Evolutionary conservation across 352 stramenopile species (phyloP), one percentile per base, ranked within the genome.

Genomic region (Pythium vanterpoolii): DNA sequence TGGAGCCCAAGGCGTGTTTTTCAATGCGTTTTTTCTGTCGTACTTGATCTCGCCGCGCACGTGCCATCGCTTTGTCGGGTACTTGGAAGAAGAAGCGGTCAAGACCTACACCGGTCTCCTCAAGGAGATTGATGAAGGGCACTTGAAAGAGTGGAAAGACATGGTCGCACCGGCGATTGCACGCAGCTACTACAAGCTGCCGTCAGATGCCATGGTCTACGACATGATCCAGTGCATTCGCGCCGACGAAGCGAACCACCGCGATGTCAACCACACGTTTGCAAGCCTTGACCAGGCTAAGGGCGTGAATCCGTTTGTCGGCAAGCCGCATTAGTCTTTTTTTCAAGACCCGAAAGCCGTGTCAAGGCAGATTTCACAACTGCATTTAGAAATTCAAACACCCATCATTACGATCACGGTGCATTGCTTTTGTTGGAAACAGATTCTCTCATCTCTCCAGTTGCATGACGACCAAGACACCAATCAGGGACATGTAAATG

Each of bases 21-120:
- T 90, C 60, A 87, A 78, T 28, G 60, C 68, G 11, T 98, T 96
- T 65, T 81, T 92, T 48, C 2, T 90, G 31, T 74, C 83, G 1
- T 98, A 98, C 68, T 36, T 97, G 11, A 56, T 96, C 21, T 94
- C 89, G 14, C 92, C 92, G 14, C 84, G 79, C 39, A 87, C 84
- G 16, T 96, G 86, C 61, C 92, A 98, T 60, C 87, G 89, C 56
- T 95, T 97, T 54, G 92, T 98, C 11, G 92, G 90, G 6, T 97
- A 97, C 73, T 68, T 98, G 23, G 93, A 98, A 56, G 90, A 97
- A 69, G 83, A 98, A 64, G 92, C 90, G 14, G 90, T 92, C 40
- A 77, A 89, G 48, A 97, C 90, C 9, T 98, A 98, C 74, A 96
- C 92, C 26, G 93, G 84, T 23, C 82, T 97, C 54, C 76, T 98